phyloP scores from a whole-genome alignment of 1,284 basidiomycete genomes.

The Pterula multifida region DNA sequence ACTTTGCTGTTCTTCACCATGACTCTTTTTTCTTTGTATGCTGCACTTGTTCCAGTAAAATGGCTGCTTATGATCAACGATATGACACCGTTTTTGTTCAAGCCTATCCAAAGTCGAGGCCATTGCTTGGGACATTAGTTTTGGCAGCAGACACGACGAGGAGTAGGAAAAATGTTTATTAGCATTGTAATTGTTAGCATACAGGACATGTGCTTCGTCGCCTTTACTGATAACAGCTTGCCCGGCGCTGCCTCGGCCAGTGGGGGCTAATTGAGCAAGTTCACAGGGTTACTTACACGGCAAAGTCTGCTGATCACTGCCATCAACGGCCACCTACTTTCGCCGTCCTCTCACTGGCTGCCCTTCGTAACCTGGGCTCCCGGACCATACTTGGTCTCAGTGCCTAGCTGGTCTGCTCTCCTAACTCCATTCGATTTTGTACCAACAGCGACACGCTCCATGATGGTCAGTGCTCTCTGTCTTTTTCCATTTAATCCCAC shows the following conservation, averaged over 20 bases:
- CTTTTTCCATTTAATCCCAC: background rate
- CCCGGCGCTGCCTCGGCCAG: too few species aligned
- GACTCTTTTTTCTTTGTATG: conserved; percentile 26
- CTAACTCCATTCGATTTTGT: background rate
- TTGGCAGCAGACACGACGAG: too few species aligned
- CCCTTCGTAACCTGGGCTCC: background rate
- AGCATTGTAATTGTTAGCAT: too few species aligned
- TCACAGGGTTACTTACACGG: background rate
- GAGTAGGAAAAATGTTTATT: too few species aligned
- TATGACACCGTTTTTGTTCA: background rate
- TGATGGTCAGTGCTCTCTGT: background rate
- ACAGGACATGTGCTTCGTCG: too few species aligned
- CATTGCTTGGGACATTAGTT: background rate
- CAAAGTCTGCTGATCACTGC: background rate
- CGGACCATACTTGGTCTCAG: background rate
- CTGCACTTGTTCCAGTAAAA: conserved; percentile 14
- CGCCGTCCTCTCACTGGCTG: background rate
- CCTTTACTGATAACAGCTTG: too few species aligned
- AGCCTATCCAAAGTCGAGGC: too few species aligned
- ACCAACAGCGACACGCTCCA: background rate
- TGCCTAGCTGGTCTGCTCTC: background rate
- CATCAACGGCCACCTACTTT: background rate
- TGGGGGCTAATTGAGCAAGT: background rate
- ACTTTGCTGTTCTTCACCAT: conserved; percentile 13
- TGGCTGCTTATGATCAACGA: background rate